Evolutionary conservation across 768 basidiomycete genomes (phyloP).

Genomic region (Dacryopinax primogenitus): DNA sequence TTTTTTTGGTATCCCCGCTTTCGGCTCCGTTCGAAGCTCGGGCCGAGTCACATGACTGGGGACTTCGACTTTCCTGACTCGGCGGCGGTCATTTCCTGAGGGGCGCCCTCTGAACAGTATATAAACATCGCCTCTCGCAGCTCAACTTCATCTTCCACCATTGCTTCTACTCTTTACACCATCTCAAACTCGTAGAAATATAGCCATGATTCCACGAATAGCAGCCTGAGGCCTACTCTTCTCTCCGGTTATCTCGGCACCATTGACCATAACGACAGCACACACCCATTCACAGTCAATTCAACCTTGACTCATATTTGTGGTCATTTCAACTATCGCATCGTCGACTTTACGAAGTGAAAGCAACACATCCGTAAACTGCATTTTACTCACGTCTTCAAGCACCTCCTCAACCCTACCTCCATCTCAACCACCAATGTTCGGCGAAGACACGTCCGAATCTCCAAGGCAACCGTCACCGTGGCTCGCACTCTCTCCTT

Average conservation of each 20-base stretch:
- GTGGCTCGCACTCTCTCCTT: background rate
- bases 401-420: too few species aligned
- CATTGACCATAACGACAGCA: background rate
- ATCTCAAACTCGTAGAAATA: background rate
- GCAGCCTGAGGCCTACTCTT: background rate
- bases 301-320: too few species aligned
- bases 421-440: too few species aligned
- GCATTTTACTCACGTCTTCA: too few species aligned
- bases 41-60: too few species aligned
- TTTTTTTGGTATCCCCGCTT: background rate
- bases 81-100: background rate
- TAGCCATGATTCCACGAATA: background rate
- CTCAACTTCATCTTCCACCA: too few species aligned
- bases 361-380: too few species aligned
- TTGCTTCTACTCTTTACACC: background rate
- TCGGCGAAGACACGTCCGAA: conserved; percentile 6
- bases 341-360: too few species aligned
- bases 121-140: too few species aligned
- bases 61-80: background rate
- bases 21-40: background rate
- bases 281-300: too few species aligned
- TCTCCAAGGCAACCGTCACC: background rate
- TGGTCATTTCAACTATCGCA: too few species aligned
- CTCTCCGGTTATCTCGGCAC: too few species aligned
- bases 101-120: background rate